Evolutionary conservation across 2,329 filamentous ascomycete species (phyloP).

Genomic region (Scytalidium lignicola): DNA sequence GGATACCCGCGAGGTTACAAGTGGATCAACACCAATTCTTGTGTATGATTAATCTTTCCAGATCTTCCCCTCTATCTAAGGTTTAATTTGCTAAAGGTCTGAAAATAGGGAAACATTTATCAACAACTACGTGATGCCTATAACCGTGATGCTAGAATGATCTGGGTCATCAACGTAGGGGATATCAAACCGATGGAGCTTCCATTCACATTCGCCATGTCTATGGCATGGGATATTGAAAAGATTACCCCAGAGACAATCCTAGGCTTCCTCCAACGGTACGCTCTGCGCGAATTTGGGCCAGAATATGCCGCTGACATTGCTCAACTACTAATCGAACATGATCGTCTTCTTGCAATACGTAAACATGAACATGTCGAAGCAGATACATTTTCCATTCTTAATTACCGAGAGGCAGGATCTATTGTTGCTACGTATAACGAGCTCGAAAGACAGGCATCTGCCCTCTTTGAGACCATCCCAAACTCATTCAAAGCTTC

Average conservation of each 20-base stretch:
- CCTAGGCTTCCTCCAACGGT: slow-evolving; percentile 46
- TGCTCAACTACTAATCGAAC: slow-evolving; percentile 44
- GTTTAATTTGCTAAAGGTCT: background rate
- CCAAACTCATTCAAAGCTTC: slow-evolving; percentile 43
- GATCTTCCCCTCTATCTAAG: no score
- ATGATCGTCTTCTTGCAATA: slow-evolving; percentile 46
- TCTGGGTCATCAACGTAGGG: slow-evolving; percentile 58
- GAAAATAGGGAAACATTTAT: slow-evolving; percentile 57
- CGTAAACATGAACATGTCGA: slow-evolving; percentile 58
- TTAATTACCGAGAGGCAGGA: slow-evolving; percentile 59
- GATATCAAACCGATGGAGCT: slow-evolving; percentile 56
- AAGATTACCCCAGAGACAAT: slow-evolving; percentile 48
- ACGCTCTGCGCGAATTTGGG: slow-evolving; percentile 52
- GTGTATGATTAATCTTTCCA: slow-evolving; percentile 30
- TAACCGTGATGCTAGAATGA: slow-evolving; percentile 41
- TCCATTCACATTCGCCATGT: slow-evolving; percentile 59
- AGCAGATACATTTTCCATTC: slow-evolving; percentile 50
- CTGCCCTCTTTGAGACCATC: slow-evolving; percentile 47
- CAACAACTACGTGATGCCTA: slow-evolving; percentile 57
- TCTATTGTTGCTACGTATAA: slow-evolving; percentile 48
- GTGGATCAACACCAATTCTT: slow-evolving; percentile 59
- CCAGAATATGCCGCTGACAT: slow-evolving; percentile 38
- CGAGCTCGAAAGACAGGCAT: slow-evolving; percentile 43
- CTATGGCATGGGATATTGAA: slow-evolving; percentile 58
- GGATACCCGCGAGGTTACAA: slow-evolving; percentile 42